Evolutionary conservation across 1,284 basidiomycete species (phyloP).

Genomic region (Trametes polyzona): DNA sequence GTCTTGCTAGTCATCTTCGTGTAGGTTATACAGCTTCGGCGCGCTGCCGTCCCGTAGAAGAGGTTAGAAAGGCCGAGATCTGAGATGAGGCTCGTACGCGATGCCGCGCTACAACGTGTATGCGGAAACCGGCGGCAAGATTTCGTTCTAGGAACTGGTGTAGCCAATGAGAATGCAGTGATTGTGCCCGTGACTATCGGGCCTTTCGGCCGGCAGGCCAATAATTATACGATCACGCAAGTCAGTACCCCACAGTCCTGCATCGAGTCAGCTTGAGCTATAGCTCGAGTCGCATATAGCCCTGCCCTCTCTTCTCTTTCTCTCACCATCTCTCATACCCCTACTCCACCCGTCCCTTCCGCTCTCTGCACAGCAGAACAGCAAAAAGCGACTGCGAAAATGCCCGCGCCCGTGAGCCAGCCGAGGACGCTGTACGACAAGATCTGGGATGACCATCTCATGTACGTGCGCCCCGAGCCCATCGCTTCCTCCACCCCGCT

Average conservation of each 20-base stretch:
- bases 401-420: slow-evolving; percentile 58
- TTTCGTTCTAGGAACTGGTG: neutral
- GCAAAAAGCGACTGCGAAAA: slow-evolving; percentile 36
- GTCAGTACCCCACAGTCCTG: slow-evolving; percentile 12
- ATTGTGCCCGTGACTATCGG: slow-evolving; percentile 11
- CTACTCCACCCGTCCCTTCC: neutral
- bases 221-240: too few species aligned
- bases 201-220: slow-evolving; percentile 17
- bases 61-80: too few species aligned
- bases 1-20: too few species aligned
- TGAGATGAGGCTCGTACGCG: too few species aligned
- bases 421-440: slow-evolving; percentile 94
- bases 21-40: too few species aligned
- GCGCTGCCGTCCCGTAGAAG: too few species aligned
- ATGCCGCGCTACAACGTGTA: neutral
- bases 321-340: neutral
- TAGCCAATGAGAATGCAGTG: neutral
- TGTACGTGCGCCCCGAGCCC: slow-evolving; percentile 53
- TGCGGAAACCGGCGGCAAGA: neutral
- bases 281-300: slow-evolving; percentile 9
- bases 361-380: neutral
- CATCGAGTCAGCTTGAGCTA: slow-evolving; percentile 22
- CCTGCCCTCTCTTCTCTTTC: neutral
- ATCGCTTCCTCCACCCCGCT: neutral
- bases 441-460: slow-evolving; percentile 95